Evolutionary conservation across 176 grass and related monocot genomes (phyloP).

Genomic region (Bolboschoenus planiculmis): DNA sequence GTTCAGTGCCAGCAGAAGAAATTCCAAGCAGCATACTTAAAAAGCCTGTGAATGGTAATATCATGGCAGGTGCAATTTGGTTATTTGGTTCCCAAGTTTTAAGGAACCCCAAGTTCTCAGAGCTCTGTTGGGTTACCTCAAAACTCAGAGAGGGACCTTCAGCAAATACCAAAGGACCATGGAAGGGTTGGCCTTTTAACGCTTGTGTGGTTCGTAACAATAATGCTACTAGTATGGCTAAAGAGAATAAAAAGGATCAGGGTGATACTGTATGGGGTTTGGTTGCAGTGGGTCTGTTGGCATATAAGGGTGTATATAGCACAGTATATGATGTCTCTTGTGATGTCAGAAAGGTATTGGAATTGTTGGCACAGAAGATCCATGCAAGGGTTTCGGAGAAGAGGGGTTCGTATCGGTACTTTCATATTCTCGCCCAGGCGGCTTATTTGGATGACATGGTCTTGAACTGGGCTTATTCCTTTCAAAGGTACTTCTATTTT

Average conservation of each 20-base stretch:
- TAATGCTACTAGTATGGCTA: constrained; percentile 38
- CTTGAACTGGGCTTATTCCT: constrained; percentile 76
- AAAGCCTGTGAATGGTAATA: constrained; percentile 9
- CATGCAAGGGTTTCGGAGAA: constrained; percentile 61
- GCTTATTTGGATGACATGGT: constrained; percentile 91
- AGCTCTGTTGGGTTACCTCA: constrained; percentile 95
- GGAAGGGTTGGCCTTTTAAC: constrained; percentile 98
- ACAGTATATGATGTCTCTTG: constrained; percentile 69
- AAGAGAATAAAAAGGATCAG: constrained; percentile 51
- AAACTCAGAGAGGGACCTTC: constrained; percentile 86
- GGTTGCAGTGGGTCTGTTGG: constrained; percentile 81
- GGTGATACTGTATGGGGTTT: constrained; percentile 51
- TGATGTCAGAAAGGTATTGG: constrained; percentile 91
- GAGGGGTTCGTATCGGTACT: constrained; percentile 54
- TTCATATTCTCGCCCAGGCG: constrained; percentile 70
- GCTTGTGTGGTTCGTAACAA: constrained; percentile 60
- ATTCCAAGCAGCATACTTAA: background rate
- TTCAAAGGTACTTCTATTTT: constrained; percentile 61
- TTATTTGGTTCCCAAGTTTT: constrained; percentile 88
- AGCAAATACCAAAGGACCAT: constrained; percentile 77
- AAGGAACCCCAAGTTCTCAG: constrained; percentile 70
- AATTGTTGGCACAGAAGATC: constrained; percentile 66
- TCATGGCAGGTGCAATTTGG: constrained; percentile 45
- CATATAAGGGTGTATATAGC: constrained; percentile 71
- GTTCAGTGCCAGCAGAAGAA: background rate